A percentile compares a stretch with the other conserved stretches of the same genome.
Evolutionary conservation across 108 stramenopile species (phyloP).

Genomic region (Cylindrotheca fusiformis): DNA sequence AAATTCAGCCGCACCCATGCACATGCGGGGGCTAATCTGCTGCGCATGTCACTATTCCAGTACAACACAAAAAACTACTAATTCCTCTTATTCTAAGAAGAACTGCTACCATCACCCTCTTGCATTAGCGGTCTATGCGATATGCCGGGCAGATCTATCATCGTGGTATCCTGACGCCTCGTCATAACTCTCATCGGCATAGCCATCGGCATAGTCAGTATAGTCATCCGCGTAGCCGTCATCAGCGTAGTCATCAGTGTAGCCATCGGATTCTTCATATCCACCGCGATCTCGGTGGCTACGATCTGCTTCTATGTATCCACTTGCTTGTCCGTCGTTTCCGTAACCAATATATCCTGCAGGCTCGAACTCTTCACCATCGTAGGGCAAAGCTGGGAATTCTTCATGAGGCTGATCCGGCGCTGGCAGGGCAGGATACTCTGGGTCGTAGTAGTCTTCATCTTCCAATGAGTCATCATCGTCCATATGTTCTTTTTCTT

Average conservation of each 20-base stretch:
- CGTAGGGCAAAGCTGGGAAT: no score
- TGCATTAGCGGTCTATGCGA: no score
- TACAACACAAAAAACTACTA: no score
- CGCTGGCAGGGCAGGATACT: conserved; percentile 4
- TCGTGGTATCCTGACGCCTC: no score
- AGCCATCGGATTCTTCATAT: neutral
- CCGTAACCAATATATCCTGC: conserved; percentile 11
- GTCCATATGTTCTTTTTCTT: conserved; percentile 35
- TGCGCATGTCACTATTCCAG: no score
- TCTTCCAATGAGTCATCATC: conserved; percentile 34
- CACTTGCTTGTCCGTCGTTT: no score
- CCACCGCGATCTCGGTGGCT: conserved; percentile 8
- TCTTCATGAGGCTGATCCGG: neutral
- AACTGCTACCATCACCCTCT: no score
- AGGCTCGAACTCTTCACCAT: conserved; percentile 7
- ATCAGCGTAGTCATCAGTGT: neutral
- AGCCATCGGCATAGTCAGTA: neutral
- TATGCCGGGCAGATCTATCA: no score
- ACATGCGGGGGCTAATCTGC: no score
- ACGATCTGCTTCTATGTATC: neutral
- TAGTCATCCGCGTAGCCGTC: conserved; percentile 1
- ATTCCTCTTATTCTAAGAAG: no score
- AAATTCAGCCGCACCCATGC: no score
- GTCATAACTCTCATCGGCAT: no score
- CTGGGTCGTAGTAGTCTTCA: neutral